Base-by-base conservation (phyloP, 1,284 basidiomycete species). In the Caloboletus firmus region DNA sequence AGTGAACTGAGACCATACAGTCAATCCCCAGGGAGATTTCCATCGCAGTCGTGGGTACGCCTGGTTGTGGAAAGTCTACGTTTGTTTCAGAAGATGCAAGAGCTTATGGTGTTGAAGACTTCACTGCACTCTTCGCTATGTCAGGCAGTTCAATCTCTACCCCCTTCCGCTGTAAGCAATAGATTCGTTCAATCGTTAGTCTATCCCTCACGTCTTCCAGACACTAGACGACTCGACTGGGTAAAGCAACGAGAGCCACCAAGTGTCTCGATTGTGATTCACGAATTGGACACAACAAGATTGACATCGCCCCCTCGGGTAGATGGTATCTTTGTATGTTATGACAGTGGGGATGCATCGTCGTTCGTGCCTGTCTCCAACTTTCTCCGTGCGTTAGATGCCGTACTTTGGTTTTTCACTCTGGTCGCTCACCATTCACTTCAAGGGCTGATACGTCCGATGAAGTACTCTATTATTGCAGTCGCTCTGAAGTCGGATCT, bases 401-500 rank as follows among this genome's bases (percentile, higher is more conserved):
- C 41, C 58, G 30, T 51, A 2, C 45, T 51, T 56, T 41, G 31
- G 24, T 39, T 26, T 54, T 48, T 46, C 17, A 20, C 36, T 52
- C 20, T 45, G 45, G 52, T 50, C 53, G 43, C 47, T 62, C 20
- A 68, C 43, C 45, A 15, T 30, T 28, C 37, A 31, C 37, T 51
- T 37, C 41, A 65, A 91, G 89, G 76, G 48, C 71, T 77, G 28
- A 86, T 84, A 66, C 74, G 73, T 56, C 73, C 76, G 35, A 72
- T 83, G 62, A 79, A 78, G 57, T 72, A 84, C 35, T 80, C 88
- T 7, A 72, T 79, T n/a, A 74, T 90, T 28, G 85, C 86, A 20
- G 73, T 92, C 17, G 87, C 87, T 24, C 89, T 90, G 72, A 92
- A 91, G 68, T 82, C 82, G 11, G 89, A 92, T 65, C 70, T 85